Conservation (phyloP, 352 stramenopile species). For the Globisporangium viniferum region DNA sequence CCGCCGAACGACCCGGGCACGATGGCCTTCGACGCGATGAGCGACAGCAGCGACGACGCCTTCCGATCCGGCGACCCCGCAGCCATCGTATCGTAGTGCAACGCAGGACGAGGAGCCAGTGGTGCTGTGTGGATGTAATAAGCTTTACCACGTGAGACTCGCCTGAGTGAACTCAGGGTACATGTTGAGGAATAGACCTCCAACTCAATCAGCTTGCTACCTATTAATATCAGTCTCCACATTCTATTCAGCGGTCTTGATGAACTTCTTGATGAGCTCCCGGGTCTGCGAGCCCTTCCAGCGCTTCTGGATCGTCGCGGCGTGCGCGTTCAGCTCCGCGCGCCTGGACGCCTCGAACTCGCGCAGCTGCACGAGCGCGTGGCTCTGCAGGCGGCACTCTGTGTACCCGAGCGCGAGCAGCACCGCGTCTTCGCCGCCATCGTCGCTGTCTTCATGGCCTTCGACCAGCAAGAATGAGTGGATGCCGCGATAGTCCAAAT, state of each 20-base stretch:
- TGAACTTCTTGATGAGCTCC: slow-evolving; percentile 47
- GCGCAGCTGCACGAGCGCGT: slow-evolving; percentile 29
- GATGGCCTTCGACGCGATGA: slow-evolving; percentile 30
- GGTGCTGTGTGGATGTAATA: too few species aligned
- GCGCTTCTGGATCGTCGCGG: slow-evolving; percentile 51
- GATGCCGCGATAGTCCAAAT: slow-evolving; percentile 46
- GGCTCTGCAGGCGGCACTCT: slow-evolving; percentile 39
- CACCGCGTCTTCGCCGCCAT: slow-evolving; percentile 13
- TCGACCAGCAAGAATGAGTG: slow-evolving; percentile 33
- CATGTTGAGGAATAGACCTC: too few species aligned
- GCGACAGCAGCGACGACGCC: slow-evolving; percentile 23
- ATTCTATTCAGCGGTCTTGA: slow-evolving; percentile 15
- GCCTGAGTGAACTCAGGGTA: not conserved
- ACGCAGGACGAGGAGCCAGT: not conserved
- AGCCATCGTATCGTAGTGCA: not conserved
- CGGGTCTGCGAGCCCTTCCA: slow-evolving; percentile 55
- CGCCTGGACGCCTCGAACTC: slow-evolving; percentile 41
- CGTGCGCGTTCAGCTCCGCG: slow-evolving; percentile 27
- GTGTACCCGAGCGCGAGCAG: slow-evolving; percentile 36
- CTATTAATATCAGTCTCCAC: slow-evolving; percentile 1
- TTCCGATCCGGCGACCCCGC: slow-evolving; percentile 4
- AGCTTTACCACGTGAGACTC: not conserved
- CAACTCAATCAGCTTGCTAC: not conserved
- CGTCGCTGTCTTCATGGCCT: not conserved
- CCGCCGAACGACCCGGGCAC: slow-evolving; percentile 17